Percentiles rank a stretch among this genome's conserved stretches.
phyloP scores from a whole-genome alignment of 176 grass and related monocot genomes.

The Bothriochloa decipiens region DNA sequence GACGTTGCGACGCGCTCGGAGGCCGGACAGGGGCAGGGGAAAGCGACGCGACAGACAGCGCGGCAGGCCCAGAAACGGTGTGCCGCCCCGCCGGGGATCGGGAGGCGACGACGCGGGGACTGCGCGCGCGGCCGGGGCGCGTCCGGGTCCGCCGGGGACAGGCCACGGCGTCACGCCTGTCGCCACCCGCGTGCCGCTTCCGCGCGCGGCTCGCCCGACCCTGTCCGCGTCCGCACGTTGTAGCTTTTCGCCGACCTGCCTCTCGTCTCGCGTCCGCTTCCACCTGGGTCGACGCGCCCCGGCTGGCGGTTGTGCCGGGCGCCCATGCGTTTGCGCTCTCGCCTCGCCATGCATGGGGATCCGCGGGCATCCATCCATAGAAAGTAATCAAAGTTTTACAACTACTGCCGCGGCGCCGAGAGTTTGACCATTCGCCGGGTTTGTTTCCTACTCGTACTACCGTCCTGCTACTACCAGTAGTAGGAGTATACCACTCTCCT shows the following conservation, averaged over 20 bases:
- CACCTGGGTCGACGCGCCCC: background rate
- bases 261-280: background rate
- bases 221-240: background rate
- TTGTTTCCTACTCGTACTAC: background rate
- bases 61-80: slow-evolving; percentile 33
- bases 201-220: background rate
- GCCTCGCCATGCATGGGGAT: background rate
- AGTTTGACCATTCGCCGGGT: background rate
- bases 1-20: background rate
- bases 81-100: background rate
- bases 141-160: slow-evolving; percentile 13
- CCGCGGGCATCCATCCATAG: background rate
- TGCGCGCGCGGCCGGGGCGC: slow-evolving; percentile 6
- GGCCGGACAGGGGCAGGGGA: background rate
- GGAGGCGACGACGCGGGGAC: slow-evolving; percentile 39
- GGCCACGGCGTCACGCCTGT: slow-evolving; percentile 35
- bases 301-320: slow-evolving; percentile 1
- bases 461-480: background rate
- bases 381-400: background rate
- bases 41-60: slow-evolving; percentile 53
- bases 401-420: slow-evolving; percentile 9
- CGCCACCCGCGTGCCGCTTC: slow-evolving; percentile 22
- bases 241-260: slow-evolving; percentile 8
- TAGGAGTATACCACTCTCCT: background rate
- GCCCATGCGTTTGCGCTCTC: background rate